Base-by-base conservation (phyloP, 108 stramenopile genomes). In the Craspedostauros australis region DNA sequence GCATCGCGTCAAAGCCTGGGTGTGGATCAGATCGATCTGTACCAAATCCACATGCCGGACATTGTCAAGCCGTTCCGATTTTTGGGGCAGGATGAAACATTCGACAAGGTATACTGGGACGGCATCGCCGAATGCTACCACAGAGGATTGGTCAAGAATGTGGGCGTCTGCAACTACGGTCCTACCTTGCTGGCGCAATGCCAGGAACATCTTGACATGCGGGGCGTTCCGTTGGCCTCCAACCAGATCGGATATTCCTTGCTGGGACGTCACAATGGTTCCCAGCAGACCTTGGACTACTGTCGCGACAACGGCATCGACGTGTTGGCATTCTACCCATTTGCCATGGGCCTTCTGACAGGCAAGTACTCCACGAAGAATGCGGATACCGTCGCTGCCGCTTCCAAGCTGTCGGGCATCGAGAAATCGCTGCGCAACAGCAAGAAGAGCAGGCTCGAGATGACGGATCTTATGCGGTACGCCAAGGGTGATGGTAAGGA, bases 41-140 rank as follows among this genome's bases (percentile, higher is more conserved):
- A 83, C 50, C 77, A 78, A 37, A 61, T 83, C 14, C 82, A 83
- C 60, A 83, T 83, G 82, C 82, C 82, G 1, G 82, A 83, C 57
- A 75, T 83, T 55, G 77, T 83, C 9, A 57, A 81, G 37, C 80
- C 80, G 1, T 46, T 80, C 2, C 50, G 62, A 24, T 53, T 59
- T 24, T 49, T 61, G 7, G 58, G 58, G 7, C 44, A 72, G 24
- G 77, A 70, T 9, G 34, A 54, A 42, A 36, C 28, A 8, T 62
- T 76, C 14, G 67, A 82, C 59, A 51, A 45, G 45, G 58, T 74
- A 30, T 82, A 79, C 39, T 79, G 77, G 80, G 77, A 82, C 15
- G 85, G 77, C 1, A 38, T 81, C 22, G 85, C 78, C 1, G 73
- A 77, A 59, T 82, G 80, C 29, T 76, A 73, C 44, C 39, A 72